Evolutionary conservation across 352 stramenopile genomes (phyloP).

Genomic region (Pythium sukuiense): DNA sequence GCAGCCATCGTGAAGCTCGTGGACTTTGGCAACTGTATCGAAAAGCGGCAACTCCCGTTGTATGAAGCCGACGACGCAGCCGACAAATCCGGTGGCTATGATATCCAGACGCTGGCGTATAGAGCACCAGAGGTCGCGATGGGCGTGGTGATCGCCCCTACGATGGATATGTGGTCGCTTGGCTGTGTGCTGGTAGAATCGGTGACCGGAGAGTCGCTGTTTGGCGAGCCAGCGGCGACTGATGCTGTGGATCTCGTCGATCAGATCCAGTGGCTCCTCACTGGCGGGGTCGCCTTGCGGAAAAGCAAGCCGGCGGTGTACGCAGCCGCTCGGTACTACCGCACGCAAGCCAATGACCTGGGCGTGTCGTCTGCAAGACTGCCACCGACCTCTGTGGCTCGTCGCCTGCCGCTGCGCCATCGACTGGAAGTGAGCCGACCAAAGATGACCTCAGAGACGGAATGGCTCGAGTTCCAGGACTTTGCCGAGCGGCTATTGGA

Average conservation of each 20-base stretch:
- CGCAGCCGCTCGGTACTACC: slow-evolving; percentile 18
- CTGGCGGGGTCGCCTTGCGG: slow-evolving; percentile 14
- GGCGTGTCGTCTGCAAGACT: background rate
- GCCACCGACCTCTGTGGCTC: background rate
- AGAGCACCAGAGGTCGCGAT: slow-evolving; percentile 70
- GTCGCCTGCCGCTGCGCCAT: slow-evolving; percentile 21
- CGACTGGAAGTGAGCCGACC: slow-evolving; percentile 38
- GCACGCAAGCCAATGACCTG: background rate
- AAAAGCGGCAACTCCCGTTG: slow-evolving; percentile 36
- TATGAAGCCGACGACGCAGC: slow-evolving; percentile 35
- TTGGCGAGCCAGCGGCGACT: slow-evolving; percentile 27
- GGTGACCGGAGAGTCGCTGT: slow-evolving; percentile 51
- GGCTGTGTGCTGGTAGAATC: slow-evolving; percentile 74
- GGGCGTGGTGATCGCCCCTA: slow-evolving; percentile 49
- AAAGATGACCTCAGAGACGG: slow-evolving; percentile 3
- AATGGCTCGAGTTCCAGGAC: slow-evolving; percentile 40
- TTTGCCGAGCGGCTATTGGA: slow-evolving; percentile 59
- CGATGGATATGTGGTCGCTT: slow-evolving; percentile 82
- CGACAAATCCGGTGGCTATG: slow-evolving; percentile 40
- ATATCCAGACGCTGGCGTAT: slow-evolving; percentile 77
- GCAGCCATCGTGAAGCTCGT: slow-evolving; percentile 49
- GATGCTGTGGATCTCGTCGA: slow-evolving; percentile 22
- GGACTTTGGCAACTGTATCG: slow-evolving; percentile 80
- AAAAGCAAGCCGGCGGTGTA: slow-evolving; percentile 10
- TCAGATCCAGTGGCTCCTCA: slow-evolving; percentile 27